phyloP scores from a whole-genome alignment of 2,329 filamentous ascomycete genomes.

The Diaporthe eres region DNA sequence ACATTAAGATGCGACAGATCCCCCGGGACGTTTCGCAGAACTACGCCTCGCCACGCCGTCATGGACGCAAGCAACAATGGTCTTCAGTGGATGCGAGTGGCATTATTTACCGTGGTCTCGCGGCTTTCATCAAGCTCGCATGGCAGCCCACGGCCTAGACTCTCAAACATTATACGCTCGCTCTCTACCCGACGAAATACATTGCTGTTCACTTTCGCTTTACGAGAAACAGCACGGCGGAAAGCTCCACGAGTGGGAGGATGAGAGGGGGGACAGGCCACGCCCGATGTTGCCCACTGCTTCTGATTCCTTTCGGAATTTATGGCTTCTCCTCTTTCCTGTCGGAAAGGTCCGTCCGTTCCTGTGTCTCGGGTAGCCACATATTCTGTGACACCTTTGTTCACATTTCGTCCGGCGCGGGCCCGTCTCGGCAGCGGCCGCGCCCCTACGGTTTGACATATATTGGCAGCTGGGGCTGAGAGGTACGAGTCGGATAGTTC shows the following conservation, averaged over 20 bases:
- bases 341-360: neutral
- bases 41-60: no score
- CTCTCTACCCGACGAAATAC: neutral
- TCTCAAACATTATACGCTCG: neutral
- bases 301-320: neutral
- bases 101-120: neutral
- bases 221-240: neutral
- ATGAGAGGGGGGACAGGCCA: neutral
- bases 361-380: constrained; percentile 31
- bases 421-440: neutral
- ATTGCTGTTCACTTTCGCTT: neutral
- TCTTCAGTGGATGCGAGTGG: neutral
- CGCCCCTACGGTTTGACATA: constrained; percentile 5
- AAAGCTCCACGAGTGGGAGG: neutral
- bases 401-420: constrained; percentile 14
- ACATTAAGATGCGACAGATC: neutral
- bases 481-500: neutral
- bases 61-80: neutral
- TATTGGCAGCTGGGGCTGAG: neutral
- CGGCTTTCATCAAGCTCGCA: no score
- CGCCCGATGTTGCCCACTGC: neutral
- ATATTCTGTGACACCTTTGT: constrained; percentile 33
- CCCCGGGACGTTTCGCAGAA: neutral
- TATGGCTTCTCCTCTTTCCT: neutral
- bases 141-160: neutral